These are phyloP conservation scores for Suillus weaverae DNA, from an alignment of 768 basidiomycete genomes.

Conservation along the genomic window DNA sequence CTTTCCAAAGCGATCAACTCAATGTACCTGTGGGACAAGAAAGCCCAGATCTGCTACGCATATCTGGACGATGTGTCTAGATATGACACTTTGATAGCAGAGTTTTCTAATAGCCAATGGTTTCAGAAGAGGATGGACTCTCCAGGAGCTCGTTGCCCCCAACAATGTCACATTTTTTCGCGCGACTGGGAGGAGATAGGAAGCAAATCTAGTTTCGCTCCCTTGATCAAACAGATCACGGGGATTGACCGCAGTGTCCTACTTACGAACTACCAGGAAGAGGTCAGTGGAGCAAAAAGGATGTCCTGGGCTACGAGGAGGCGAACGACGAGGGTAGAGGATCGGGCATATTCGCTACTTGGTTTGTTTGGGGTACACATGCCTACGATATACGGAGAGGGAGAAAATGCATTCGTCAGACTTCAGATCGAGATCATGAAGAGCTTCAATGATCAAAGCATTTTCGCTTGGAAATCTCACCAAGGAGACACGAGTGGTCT, in stretches of 20 bases:
- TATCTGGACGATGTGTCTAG: constrained; percentile 27
- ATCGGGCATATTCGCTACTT: constrained; percentile 32
- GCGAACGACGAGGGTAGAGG: constrained; percentile 26
- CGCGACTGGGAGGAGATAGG: constrained; percentile 23
- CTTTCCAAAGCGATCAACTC: constrained; percentile 31
- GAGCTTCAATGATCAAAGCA: constrained; percentile 23
- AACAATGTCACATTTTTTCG: constrained; percentile 22
- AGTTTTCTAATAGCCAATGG: constrained; percentile 26
- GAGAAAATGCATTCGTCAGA: constrained; percentile 22
- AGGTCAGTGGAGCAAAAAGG: constrained; percentile 22
- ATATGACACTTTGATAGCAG: not conserved
- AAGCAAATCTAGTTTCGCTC: constrained; percentile 11
- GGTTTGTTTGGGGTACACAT: constrained; percentile 26
- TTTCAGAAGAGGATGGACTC: constrained; percentile 33
- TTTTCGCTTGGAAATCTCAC: constrained; percentile 24
- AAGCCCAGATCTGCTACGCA: constrained; percentile 26
- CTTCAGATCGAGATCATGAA: constrained; percentile 26
- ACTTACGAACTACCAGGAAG: constrained; percentile 7
- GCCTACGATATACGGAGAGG: constrained; percentile 26
- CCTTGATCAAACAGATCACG: constrained; percentile 15
- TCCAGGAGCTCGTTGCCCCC: constrained; percentile 34
- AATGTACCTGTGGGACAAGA: constrained; percentile 36
- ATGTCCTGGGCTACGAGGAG: constrained; percentile 30
- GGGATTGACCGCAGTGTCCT: constrained; percentile 21
- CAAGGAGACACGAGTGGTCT: constrained; percentile 19